Conservation (phyloP, 1,139 yeast species). For the Candida tropicalis region DNA sequence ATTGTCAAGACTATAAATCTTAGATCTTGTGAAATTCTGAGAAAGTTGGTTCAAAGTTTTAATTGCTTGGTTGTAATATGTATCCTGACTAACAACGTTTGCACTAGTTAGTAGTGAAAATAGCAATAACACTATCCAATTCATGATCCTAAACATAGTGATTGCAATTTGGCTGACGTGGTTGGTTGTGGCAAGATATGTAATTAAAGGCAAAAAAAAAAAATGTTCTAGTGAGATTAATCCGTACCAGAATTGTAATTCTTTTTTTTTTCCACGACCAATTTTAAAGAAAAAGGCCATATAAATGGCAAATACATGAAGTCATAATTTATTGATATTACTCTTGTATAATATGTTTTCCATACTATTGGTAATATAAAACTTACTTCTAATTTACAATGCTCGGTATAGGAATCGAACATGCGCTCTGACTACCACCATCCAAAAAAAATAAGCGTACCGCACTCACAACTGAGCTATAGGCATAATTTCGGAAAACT, state of each 20-base stretch:
- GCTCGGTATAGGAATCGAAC: neutral
- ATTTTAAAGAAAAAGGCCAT: neutral
- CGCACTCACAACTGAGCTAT: neutral
- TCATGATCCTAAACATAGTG: neutral
- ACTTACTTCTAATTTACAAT: neutral
- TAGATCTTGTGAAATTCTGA: slow-evolving; percentile 2
- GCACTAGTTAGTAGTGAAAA: slow-evolving; percentile 6
- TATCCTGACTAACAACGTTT: neutral
- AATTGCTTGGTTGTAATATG: slow-evolving; percentile 8
- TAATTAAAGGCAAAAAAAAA: neutral
- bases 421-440: neutral
- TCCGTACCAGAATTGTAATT: neutral
- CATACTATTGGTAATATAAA: no score
- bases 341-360: no score
- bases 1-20: slow-evolving; percentile 24
- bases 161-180: slow-evolving; percentile 1
- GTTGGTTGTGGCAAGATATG: neutral
- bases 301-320: neutral
- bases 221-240: neutral
- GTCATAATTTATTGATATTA: no score
- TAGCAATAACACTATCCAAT: neutral
- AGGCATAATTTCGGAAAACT: neutral
- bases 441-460: neutral
- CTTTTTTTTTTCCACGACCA: neutral
- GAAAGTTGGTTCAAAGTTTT: slow-evolving; percentile 5